phyloP scores from a whole-genome alignment of 73 alveolate genomes.

The Stentor coeruleus region DNA sequence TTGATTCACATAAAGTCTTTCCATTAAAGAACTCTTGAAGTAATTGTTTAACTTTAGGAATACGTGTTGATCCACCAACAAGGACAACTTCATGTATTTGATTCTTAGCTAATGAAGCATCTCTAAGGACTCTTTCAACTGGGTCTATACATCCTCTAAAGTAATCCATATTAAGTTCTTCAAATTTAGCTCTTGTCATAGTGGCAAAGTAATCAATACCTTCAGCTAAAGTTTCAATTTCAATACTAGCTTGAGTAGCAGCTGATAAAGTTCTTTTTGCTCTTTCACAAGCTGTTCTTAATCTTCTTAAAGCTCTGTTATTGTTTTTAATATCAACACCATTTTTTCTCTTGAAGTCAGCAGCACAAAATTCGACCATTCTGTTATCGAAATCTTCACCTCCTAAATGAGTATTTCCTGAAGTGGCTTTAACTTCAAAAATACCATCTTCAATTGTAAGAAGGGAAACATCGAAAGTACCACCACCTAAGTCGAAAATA shows the following conservation, averaged over 20 bases:
- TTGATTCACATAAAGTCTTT: slow-evolving; percentile 74
- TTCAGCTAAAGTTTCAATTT: slow-evolving; percentile 75
- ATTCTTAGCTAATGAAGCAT: slow-evolving; percentile 57
- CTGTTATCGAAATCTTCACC: slow-evolving; percentile 96
- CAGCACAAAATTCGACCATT: slow-evolving; percentile 65
- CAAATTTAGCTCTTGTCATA: slow-evolving; percentile 53
- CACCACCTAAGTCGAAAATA: slow-evolving; percentile 85
- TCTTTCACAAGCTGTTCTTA: slow-evolving; percentile 93
- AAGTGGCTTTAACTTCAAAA: slow-evolving; percentile 88
- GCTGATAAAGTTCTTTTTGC: slow-evolving; percentile 86
- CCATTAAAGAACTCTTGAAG: slow-evolving; percentile 89
- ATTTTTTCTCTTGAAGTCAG: slow-evolving; percentile 67
- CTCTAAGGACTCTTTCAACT: slow-evolving; percentile 61
- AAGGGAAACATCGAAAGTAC: slow-evolving; percentile 79
- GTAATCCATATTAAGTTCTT: slow-evolving; percentile 56
- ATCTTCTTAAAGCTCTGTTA: slow-evolving; percentile 85
- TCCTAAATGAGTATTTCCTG: slow-evolving; percentile 94
- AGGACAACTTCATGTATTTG: slow-evolving; percentile 63
- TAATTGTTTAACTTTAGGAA: slow-evolving; percentile 60
- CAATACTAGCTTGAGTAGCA: slow-evolving; percentile 79
- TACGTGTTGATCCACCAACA: slow-evolving; percentile 86
- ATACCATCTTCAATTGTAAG: slow-evolving; percentile 84
- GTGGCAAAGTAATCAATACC: slow-evolving; percentile 66
- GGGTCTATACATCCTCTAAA: slow-evolving; percentile 72
- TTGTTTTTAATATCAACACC: slow-evolving; percentile 69